phyloP scores from a whole-genome alignment of 345 rosid genomes.

The Arabidopsis arenosa region DNA sequence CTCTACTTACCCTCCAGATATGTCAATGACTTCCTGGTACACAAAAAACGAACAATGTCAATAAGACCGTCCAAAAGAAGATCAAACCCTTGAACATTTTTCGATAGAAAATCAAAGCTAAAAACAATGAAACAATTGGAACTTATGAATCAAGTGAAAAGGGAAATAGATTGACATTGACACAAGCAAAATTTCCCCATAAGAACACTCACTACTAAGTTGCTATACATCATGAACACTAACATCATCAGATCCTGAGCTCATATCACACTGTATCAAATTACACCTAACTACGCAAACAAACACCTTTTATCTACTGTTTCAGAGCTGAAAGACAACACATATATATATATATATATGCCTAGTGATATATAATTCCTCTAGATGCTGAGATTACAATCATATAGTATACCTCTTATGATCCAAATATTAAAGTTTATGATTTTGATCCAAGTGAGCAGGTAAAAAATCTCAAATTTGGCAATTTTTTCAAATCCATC shows the following conservation, averaged over 20 bases:
- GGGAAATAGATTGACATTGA: neutral
- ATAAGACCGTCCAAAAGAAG: neutral
- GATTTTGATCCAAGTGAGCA: neutral
- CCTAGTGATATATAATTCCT: neutral
- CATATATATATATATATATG: too few species aligned
- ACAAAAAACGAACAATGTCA: conserved; percentile 12
- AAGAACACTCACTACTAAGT: conserved; percentile 9
- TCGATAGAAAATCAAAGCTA: neutral
- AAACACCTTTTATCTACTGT: neutral
- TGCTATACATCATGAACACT: neutral
- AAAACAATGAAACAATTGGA: neutral
- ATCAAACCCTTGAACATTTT: neutral
- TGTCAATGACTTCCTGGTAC: conserved; percentile 85
- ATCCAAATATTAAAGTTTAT: neutral
- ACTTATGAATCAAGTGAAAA: neutral
- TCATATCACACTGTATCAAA: neutral
- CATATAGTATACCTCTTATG: neutral
- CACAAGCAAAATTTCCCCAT: too few species aligned
- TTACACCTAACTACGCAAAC: conserved; percentile 17
- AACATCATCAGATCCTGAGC: neutral
- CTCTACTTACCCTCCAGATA: conserved; percentile 85
- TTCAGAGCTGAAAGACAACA: neutral
- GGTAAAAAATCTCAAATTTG: conserved; percentile 1
- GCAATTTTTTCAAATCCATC: neutral
- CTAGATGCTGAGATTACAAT: neutral